Conservation (phyloP, 345 rosid genomes). For the Melaleuca quinquenervia region DNA sequence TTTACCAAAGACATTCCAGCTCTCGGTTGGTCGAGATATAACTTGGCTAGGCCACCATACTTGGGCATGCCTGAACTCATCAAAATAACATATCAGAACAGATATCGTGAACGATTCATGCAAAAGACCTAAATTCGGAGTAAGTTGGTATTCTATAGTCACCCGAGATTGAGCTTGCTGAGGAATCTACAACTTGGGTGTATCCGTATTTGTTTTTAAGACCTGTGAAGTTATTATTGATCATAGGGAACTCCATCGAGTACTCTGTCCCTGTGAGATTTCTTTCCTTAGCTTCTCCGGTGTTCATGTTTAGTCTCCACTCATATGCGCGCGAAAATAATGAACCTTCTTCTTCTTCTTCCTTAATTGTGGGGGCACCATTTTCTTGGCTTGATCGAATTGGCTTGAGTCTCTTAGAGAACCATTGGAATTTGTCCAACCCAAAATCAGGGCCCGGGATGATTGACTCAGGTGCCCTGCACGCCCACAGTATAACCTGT, state of each 20-base stretch:
- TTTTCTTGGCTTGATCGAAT: background rate
- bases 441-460: constrained; percentile 20
- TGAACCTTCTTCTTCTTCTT: background rate
- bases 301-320: constrained; percentile 35
- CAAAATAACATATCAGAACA: background rate
- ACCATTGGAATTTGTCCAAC: constrained; percentile 20
- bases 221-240: constrained; percentile 22
- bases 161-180: constrained; percentile 17
- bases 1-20: background rate
- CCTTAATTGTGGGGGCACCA: background rate
- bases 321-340: constrained; percentile 20
- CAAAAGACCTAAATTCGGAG: background rate
- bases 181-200: constrained; percentile 18
- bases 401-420: constrained; percentile 6
- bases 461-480: constrained; percentile 29
- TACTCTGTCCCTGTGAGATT: constrained; percentile 12
- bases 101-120: background rate
- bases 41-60: constrained; percentile 36
- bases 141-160: background rate
- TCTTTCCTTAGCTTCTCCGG: constrained; percentile 28
- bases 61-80: constrained; percentile 23
- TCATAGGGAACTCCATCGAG: constrained; percentile 42
- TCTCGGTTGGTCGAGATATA: constrained; percentile 24
- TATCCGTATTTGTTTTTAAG: constrained; percentile 27
- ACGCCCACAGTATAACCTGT: constrained; percentile 32